A percentile compares a stretch with the other conserved stretches of the same genome.
phyloP scores from a whole-genome alignment of 163 green algal species.

The Chloromonas sp. region DNA sequence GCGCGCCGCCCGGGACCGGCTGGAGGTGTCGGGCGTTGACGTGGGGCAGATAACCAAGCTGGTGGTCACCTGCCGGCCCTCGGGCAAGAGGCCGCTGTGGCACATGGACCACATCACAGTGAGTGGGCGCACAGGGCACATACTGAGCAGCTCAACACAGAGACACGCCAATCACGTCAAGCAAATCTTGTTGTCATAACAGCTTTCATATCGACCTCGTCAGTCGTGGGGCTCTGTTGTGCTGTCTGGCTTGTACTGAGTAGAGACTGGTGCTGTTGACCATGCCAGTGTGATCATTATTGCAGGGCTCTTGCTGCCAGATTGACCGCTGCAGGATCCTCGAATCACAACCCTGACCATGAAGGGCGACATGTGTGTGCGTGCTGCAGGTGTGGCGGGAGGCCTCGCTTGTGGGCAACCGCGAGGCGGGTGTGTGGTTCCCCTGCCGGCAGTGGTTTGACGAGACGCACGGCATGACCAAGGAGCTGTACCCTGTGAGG shows the following conservation, averaged over 20 bases:
- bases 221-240: no score
- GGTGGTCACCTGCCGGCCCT: constrained; percentile 40
- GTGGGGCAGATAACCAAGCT: constrained; percentile 36
- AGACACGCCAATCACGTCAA: background rate
- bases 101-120: constrained; percentile 50
- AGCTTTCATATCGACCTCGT: no score
- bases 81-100: constrained; percentile 36
- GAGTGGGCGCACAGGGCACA: constrained; percentile 8
- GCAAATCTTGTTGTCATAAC: no score
- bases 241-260: no score
- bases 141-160: background rate
- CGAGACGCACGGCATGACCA: constrained; percentile 29
- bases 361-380: no score
- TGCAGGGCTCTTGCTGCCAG: background rate
- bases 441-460: constrained; percentile 31
- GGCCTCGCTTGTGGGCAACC: background rate
- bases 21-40: constrained; percentile 19
- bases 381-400: constrained; percentile 13
- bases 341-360: no score
- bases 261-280: background rate
- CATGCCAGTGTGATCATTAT: background rate
- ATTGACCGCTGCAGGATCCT: no score
- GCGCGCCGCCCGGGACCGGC: constrained; percentile 32
- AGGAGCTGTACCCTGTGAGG: constrained; percentile 28
- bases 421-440: constrained; percentile 14